These are phyloP conservation scores for Blastobotrys aristatus DNA, from an alignment of 1,139 yeast genomes.

Conservation along the genomic window DNA sequence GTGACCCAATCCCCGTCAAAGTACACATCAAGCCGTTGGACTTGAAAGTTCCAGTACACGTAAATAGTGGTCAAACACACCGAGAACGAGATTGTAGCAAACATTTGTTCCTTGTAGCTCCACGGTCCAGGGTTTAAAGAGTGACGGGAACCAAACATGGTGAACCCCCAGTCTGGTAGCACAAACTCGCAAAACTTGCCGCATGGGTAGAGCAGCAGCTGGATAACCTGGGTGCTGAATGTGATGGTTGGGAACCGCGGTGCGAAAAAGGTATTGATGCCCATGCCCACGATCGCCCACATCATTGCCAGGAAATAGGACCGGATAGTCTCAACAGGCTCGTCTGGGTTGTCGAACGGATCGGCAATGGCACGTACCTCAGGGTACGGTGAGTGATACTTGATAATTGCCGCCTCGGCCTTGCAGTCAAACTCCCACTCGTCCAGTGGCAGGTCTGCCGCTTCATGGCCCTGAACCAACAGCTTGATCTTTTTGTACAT, in stretches of 20 bases:
- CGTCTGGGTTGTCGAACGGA: slow-evolving; percentile 44
- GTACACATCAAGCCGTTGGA: slow-evolving; percentile 40
- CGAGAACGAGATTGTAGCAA: slow-evolving; percentile 46
- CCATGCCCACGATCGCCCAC: slow-evolving; percentile 54
- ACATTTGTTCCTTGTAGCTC: slow-evolving; percentile 67
- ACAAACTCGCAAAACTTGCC: slow-evolving; percentile 38
- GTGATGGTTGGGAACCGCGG: slow-evolving; percentile 52
- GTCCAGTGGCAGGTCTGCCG: slow-evolving; percentile 27
- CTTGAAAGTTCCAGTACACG: slow-evolving; percentile 42
- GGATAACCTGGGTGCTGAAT: slow-evolving; percentile 46
- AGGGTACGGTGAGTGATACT: slow-evolving; percentile 57
- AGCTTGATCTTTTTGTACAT: slow-evolving; percentile 17
- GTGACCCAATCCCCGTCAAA: slow-evolving; percentile 43
- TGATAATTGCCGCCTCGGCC: slow-evolving; percentile 44
- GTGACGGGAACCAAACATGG: slow-evolving; percentile 36
- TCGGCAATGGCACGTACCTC: slow-evolving; percentile 56
- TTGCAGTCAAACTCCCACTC: slow-evolving; percentile 30
- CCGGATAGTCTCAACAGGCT: slow-evolving; percentile 52
- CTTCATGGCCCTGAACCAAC: slow-evolving; percentile 19
- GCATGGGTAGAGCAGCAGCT: slow-evolving; percentile 53
- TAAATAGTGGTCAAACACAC: slow-evolving; percentile 43
- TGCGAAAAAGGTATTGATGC: slow-evolving; percentile 53
- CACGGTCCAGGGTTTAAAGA: slow-evolving; percentile 60
- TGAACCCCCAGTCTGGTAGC: slow-evolving; percentile 49
- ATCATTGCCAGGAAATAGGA: slow-evolving; percentile 51